Percentiles rank a stretch among this genome's conserved stretches.
Conservation (phyloP, 306 rosid species). For the Albizia julibrissin region DNA sequence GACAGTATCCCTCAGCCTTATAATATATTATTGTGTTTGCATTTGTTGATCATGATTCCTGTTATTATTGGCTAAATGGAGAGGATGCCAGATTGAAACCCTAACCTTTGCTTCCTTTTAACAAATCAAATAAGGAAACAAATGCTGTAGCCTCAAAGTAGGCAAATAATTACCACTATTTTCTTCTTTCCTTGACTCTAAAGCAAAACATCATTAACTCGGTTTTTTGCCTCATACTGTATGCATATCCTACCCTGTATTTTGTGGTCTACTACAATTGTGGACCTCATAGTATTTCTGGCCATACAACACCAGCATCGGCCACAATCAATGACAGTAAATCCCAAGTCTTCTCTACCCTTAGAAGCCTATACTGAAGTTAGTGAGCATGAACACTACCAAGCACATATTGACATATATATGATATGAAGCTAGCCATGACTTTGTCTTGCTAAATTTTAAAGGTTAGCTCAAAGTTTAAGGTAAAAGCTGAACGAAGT, state of each 20-base stretch:
- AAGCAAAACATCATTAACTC: not conserved
- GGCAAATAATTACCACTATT: not conserved
- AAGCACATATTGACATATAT: not conserved
- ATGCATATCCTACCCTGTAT: not conserved
- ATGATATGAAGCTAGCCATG: not conserved
- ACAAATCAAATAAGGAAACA: not conserved
- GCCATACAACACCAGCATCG: not conserved
- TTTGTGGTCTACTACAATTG: not conserved
- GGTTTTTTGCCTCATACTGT: not conserved
- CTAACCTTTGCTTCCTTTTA: not conserved
- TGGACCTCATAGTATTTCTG: not conserved
- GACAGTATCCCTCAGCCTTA: not conserved
- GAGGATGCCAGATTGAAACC: not conserved
- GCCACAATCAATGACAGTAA: not conserved
- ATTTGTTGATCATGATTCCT: not conserved
- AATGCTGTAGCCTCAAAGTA: not conserved
- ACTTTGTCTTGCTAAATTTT: not conserved
- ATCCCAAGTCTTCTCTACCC: not conserved
- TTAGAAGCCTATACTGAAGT: not conserved
- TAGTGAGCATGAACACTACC: not conserved
- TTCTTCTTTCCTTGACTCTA: not conserved
- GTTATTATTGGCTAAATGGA: not conserved
- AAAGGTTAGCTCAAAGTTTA: not conserved
- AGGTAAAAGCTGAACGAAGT: not conserved
- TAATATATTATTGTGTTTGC: not conserved